phyloP scores from a whole-genome alignment of 2,329 filamentous ascomycete genomes.

The Taxawa tesnikishii region DNA sequence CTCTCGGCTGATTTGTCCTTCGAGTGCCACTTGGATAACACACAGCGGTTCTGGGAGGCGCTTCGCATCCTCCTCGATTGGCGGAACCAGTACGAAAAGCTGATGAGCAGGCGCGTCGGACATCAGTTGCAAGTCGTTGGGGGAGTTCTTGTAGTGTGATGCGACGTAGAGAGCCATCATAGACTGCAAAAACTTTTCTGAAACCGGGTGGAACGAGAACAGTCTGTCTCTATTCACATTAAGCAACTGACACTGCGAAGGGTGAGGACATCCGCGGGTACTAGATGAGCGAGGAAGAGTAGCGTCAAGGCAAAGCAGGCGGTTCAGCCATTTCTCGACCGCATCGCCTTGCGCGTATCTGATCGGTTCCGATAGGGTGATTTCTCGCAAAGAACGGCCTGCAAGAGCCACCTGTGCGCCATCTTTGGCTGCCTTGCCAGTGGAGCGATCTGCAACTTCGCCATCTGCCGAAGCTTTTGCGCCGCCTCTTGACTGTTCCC shows the following conservation, averaged over 20 bases:
- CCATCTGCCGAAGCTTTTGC: constrained; percentile 42
- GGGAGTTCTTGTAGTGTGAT: constrained; percentile 95
- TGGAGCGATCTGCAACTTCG: constrained; percentile 64
- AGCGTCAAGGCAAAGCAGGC: constrained; percentile 82
- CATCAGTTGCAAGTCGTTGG: constrained; percentile 97
- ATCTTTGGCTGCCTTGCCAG: constrained; percentile 58
- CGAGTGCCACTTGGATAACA: constrained; percentile 85
- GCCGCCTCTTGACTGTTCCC: constrained; percentile 72
- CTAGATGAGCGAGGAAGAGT: constrained; percentile 70
- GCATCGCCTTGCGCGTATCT: constrained; percentile 82
- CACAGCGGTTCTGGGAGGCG: constrained; percentile 85
- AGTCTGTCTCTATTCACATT: constrained; percentile 94
- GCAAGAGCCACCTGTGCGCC: constrained; percentile 46
- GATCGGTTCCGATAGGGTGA: constrained; percentile 87
- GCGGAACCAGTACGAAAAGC: constrained; percentile 84
- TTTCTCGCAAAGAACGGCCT: constrained; percentile 77
- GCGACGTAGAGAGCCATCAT: constrained; percentile 98
- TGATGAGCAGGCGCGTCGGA: constrained; percentile 95
- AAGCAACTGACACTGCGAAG: constrained; percentile 79
- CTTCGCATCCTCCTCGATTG: constrained; percentile 62
- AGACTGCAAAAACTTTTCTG: constrained; percentile 92
- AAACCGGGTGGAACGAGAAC: constrained; percentile 95
- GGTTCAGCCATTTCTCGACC: constrained; percentile 95
- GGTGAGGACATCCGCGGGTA: constrained; percentile 74
- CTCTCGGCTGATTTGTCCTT: constrained; percentile 87